Evolutionary conservation across 129 eudicot species (phyloP).

Genomic region (Escallonia herrerae): DNA sequence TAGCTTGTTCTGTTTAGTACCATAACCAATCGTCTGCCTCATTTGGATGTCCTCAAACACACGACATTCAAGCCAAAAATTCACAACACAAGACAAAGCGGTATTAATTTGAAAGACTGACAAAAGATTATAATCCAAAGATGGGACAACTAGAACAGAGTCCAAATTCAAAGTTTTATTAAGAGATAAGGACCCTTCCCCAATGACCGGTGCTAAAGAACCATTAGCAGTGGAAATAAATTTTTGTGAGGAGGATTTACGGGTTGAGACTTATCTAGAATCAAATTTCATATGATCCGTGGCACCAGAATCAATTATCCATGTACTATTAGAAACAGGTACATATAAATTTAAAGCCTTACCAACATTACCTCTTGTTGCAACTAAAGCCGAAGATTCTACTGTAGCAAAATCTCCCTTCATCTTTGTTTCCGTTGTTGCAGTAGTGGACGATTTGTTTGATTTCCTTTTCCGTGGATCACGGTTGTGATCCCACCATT

Average conservation of each 20-base stretch:
- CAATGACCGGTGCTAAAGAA: background rate
- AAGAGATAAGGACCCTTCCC: background rate
- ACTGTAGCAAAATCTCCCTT: background rate
- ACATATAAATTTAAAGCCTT: background rate
- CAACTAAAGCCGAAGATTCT: background rate
- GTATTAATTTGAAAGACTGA: background rate
- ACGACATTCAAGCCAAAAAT: slow-evolving; percentile 2
- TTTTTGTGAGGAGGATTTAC: too few relatives aligned
- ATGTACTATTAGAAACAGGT: background rate
- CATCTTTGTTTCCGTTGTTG: background rate
- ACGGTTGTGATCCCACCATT: background rate
- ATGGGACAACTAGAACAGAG: background rate
- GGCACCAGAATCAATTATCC: slow-evolving; percentile 4
- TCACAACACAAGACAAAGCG: background rate
- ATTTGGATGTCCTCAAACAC: background rate
- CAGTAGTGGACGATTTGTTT: background rate
- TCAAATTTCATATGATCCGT: too few relatives aligned
- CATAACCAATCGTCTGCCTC: slow-evolving; percentile 4
- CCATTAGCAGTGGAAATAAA: too few relatives aligned
- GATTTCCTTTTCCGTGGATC: background rate
- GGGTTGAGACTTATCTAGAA: too few relatives aligned
- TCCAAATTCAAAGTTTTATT: background rate
- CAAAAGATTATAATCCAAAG: background rate
- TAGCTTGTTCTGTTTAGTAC: background rate
- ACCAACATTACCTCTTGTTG: background rate